A percentile compares a stretch with the other conserved stretches of the same genome.
These are phyloP conservation scores for Purpureocillium takamizusanense DNA, from an alignment of 2,329 filamentous ascomycete genomes.

Conservation along the genomic window DNA sequence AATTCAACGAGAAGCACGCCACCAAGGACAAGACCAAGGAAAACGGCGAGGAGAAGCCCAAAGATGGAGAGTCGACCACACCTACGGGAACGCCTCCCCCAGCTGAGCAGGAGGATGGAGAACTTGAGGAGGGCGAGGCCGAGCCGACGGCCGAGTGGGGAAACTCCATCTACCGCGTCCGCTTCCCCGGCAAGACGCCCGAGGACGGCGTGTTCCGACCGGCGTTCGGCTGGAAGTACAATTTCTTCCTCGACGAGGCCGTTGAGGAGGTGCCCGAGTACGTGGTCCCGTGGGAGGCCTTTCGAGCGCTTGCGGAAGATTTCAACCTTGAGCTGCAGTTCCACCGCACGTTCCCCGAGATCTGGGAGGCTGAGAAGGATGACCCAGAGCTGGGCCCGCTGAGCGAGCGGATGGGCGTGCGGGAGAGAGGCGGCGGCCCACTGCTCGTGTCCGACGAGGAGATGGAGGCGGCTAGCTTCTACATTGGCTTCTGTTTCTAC, in stretches of 20 bases:
- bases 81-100: constrained; percentile 13
- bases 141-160: constrained; percentile 73
- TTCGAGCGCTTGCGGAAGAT: constrained; percentile 89
- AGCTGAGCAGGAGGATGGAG: constrained; percentile 29
- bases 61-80: constrained; percentile 7
- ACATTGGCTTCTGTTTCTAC: constrained; percentile 94
- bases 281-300: constrained; percentile 96
- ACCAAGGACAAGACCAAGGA: constrained; percentile 22
- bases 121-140: constrained; percentile 51
- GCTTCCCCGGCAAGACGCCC: constrained; percentile 76
- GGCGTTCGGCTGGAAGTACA: constrained; percentile 96
- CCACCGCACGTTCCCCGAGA: constrained; percentile 79
- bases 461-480: constrained; percentile 86
- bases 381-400: constrained; percentile 71
- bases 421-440: constrained; percentile 56
- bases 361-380: constrained; percentile 88
- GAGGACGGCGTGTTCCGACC: constrained; percentile 86
- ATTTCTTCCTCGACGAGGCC: constrained; percentile 89
- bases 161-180: constrained; percentile 85
- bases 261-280: constrained; percentile 96
- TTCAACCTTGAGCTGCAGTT: constrained; percentile 96
- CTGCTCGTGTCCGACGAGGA: constrained; percentile 75
- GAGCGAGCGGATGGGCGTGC: constrained; percentile 92
- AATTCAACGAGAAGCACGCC: constrained; percentile 53
- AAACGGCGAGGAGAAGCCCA: constrained; percentile 1